These are phyloP conservation scores for Pelargonium australe DNA, from an alignment of 441 rosid species.

Conservation along the genomic window DNA sequence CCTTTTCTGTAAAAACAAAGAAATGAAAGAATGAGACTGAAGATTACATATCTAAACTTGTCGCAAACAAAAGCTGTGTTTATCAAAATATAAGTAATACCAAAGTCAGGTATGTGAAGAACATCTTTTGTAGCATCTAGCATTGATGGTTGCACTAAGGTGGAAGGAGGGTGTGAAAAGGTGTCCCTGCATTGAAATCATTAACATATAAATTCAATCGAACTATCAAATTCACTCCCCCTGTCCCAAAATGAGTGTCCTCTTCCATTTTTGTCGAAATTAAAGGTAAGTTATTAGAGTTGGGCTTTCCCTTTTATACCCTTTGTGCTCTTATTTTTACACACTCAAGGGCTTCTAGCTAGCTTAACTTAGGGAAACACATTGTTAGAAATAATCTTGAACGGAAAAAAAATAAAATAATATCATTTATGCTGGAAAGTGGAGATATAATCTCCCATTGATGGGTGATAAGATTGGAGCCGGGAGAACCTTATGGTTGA, in stretches of 20 bases:
- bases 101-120: constrained; percentile 66
- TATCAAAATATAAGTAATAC: constrained; percentile 34
- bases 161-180: constrained; percentile 74
- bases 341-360: too few species aligned
- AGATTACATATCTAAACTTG: constrained; percentile 8
- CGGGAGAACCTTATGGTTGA: too few species aligned
- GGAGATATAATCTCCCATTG: neutral
- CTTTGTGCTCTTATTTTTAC: too few species aligned
- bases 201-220: constrained; percentile 11
- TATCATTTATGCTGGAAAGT: constrained; percentile 1
- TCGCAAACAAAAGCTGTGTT: neutral
- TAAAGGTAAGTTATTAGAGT: too few species aligned
- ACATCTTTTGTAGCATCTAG: constrained; percentile 37
- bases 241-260: too few species aligned
- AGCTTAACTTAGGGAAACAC: too few species aligned
- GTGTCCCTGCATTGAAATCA: constrained; percentile 73
- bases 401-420: too few species aligned
- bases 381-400: too few species aligned
- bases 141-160: constrained; percentile 91
- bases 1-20: constrained; percentile 43
- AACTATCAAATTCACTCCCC: neutral
- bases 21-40: constrained; percentile 19
- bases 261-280: too few species aligned
- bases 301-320: too few species aligned
- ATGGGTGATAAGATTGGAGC: neutral